Base-by-base conservation (phyloP, 306 rosid species). In the Coriaria nepalensis region DNA sequence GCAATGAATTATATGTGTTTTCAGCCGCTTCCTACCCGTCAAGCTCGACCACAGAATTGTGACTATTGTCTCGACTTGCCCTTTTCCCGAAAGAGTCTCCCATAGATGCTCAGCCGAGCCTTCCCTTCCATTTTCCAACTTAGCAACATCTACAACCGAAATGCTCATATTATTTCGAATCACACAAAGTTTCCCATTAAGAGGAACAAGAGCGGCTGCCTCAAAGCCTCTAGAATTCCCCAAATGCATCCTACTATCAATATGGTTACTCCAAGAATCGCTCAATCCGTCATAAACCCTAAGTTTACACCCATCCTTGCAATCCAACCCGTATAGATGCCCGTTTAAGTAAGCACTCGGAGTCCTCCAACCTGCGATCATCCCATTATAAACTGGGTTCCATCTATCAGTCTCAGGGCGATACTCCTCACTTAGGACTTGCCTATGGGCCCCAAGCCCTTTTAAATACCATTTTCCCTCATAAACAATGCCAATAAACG, bases 131-230 rank as follows among this genome's bases (percentile, higher is more conserved):
- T 59, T 75, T 68, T 77, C 79, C 0, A 85, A 75, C 67, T 87
- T 71, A 0, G 73, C 69, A 59, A 92, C 76, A 45, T 92, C 96
- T 10, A 92, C 99, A 34, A 92, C 66, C 63, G 93, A 85, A 70
- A 92, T 82, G 69, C 99, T 92, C 99, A 92, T 79, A 62, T 92
- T 92, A 66, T 92, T 92, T 12, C 99, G 96, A 63, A 86, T 78
- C 29, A 92, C 80, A 81, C 99, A 86, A 8, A 92, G 82, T 83
- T 79, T 92, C 66, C 96, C 99, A 0, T 82, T 92, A 5, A 92
- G 96, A 29, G 94, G 71, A 71, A 86, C 99, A 45, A 92, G 94
- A 2, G 96, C 96, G 40, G 99, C 99, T 2, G 99, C 99, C 42
- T 92, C 96, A 7, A 92, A 68, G 44, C 94, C 83, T 4, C 82